Evolutionary conservation across 148 eudicot genomes (phyloP).

Genomic region (Spergularia marina): DNA sequence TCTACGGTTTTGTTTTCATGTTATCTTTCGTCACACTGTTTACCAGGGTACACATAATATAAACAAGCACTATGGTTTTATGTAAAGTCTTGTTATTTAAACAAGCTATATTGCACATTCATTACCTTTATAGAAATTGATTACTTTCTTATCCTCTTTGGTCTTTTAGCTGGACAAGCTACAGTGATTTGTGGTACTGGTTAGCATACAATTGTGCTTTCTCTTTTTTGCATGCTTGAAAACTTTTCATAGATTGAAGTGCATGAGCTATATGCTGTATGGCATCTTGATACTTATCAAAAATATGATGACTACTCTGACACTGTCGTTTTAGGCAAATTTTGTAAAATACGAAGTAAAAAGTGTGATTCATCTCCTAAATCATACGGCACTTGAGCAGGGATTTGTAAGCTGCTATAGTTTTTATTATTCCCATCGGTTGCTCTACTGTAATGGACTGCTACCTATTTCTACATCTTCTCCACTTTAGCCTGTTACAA

Average conservation of each 20-base stretch:
- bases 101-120: background rate
- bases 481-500: background rate
- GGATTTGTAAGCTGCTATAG: background rate
- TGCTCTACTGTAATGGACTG: background rate
- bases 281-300: background rate
- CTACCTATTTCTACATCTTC: background rate
- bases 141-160: background rate
- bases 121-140: background rate
- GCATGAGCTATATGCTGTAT: background rate
- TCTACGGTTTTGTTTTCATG: background rate
- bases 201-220: background rate
- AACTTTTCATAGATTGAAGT: background rate
- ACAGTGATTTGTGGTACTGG: background rate
- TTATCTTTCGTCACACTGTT: background rate
- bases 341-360: background rate
- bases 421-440: background rate
- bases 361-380: background rate
- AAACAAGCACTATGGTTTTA: background rate
- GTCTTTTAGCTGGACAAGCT: background rate
- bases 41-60: background rate
- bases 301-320: background rate
- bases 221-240: background rate
- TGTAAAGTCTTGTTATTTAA: slow-evolving; percentile 1
- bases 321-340: background rate
- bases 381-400: background rate